phyloP scores from a whole-genome alignment of 2,329 filamentous ascomycete genomes.

The Ilyonectria destructans region DNA sequence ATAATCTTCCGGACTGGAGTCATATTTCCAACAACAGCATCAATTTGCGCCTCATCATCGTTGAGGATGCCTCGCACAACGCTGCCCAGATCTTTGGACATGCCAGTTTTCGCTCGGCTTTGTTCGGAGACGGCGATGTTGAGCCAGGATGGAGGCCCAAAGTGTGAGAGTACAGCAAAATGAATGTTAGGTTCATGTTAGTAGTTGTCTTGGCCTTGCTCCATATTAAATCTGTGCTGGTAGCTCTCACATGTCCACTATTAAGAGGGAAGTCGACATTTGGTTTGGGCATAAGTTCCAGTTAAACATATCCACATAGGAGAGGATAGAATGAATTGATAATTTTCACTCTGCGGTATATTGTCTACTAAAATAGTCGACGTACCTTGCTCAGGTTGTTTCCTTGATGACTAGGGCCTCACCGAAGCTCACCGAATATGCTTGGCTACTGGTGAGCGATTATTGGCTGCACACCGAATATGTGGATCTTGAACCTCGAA shows the following conservation, averaged over 20 bases:
- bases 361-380: too few relatives aligned
- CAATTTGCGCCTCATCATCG: background rate
- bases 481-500: conserved; percentile 37
- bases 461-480: conserved; percentile 43
- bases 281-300: too few relatives aligned
- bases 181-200: too few relatives aligned
- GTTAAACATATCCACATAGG: too few relatives aligned
- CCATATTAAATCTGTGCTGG: too few relatives aligned
- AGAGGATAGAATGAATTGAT: too few relatives aligned
- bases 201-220: too few relatives aligned
- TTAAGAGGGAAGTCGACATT: too few relatives aligned
- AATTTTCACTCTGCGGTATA: too few relatives aligned
- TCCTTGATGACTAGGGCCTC: background rate
- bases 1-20: background rate
- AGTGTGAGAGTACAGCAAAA: too few relatives aligned
- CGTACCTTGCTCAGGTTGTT: too few relatives aligned
- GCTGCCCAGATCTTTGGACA: conserved; percentile 1
- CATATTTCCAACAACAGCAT: background rate
- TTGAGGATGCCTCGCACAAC: background rate
- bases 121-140: background rate
- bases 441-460: background rate
- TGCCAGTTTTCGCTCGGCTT: background rate
- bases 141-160: conserved; percentile 7
- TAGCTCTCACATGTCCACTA: too few relatives aligned
- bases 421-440: conserved; percentile 26